Conservation (phyloP, 2,329 filamentous ascomycete genomes). For the Reticulascus tulasneorum region DNA sequence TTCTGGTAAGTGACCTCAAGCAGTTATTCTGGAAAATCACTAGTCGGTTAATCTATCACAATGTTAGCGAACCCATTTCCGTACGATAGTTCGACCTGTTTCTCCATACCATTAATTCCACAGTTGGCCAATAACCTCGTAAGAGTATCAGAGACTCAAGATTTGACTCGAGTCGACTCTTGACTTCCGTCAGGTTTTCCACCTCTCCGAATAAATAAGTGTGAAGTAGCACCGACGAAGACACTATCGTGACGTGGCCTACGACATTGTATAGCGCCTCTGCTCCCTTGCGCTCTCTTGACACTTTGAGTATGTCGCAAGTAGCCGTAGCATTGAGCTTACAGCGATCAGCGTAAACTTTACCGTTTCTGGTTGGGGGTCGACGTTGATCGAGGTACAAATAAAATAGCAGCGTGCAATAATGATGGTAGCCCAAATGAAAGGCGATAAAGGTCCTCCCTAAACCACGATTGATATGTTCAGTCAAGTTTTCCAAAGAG, state of each 20-base stretch:
- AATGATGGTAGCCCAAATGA: slow-evolving; percentile 30
- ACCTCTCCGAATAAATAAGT: slow-evolving; percentile 27
- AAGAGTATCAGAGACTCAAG: slow-evolving; percentile 25
- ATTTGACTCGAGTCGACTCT: slow-evolving; percentile 24
- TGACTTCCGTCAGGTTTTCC: slow-evolving; percentile 22
- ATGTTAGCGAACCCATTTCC: slow-evolving; percentile 3
- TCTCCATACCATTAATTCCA: slow-evolving; percentile 31
- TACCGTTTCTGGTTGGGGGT: slow-evolving; percentile 21
- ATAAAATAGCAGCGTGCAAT: slow-evolving; percentile 28
- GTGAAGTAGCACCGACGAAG: slow-evolving; percentile 28
- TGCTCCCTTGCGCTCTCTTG: slow-evolving; percentile 17
- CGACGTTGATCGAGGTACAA: slow-evolving; percentile 27
- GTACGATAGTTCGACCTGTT: not conserved
- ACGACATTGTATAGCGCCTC: slow-evolving; percentile 29
- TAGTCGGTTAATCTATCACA: slow-evolving; percentile 24
- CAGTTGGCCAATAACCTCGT: slow-evolving; percentile 27
- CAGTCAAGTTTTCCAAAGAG: slow-evolving; percentile 21
- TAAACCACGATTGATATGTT: slow-evolving; percentile 19
- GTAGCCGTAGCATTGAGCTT: slow-evolving; percentile 24
- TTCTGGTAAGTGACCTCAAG: slow-evolving; percentile 19
- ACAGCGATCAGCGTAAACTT: slow-evolving; percentile 24
- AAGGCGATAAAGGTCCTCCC: slow-evolving; percentile 28
- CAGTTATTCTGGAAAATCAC: slow-evolving; percentile 28
- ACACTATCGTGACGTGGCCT: slow-evolving; percentile 29
- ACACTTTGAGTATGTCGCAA: slow-evolving; percentile 24